Base-by-base conservation (phyloP, 768 basidiomycete genomes). In the Lactifluus echinatus region DNA sequence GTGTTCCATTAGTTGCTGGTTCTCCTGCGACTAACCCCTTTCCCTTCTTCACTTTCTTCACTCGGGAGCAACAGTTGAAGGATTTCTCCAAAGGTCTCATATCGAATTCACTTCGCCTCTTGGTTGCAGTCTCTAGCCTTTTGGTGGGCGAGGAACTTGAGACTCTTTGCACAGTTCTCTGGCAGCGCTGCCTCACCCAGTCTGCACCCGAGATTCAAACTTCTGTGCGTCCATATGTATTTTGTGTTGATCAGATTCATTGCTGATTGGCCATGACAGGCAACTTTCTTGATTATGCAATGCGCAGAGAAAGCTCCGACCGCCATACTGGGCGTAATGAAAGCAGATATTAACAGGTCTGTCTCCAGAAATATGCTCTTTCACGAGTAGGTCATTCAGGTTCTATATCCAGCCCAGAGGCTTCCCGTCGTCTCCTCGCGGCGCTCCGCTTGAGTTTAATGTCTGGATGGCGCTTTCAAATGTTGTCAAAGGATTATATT, bases 401-500 rank as follows among this genome's bases (percentile, higher is more conserved):
- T 50, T 17, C 39, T 40, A 8, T 3, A 34, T 21, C 24, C 55
- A 87, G 85, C 60, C 72, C 76, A 3, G 76, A 82, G 51, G 68
- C 74, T 40, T 64, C 64, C 21, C 76, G 75, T 11, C 79, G 80
- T 50, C 69, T 80, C 36, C 69, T 74, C 46, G 81, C 84, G 0
- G 72, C 86, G 34, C 73, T 74, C 39, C 79, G 80, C 56, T 69
- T 89, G 21, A 74, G 76, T 33, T 73, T 75, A 11, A 70, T 89
- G 10, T 73, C 79, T 46, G 82, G 82, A 53, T 84, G 84, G 81
- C 77, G 87, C 23, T 85, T 81, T 63, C 85, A 89, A 66, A 74
- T 89, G 33, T 68, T 81, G 49, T 78, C 81, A 3, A 85, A 85
- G 64, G 76, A 75, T 37, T 76, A 82, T 43, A 69, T 88, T 23